A percentile compares a stretch with the other conserved stretches of the same genome.
Conservation (phyloP, 2,329 filamentous ascomycete genomes). For the Mollisiaceae sp. region DNA sequence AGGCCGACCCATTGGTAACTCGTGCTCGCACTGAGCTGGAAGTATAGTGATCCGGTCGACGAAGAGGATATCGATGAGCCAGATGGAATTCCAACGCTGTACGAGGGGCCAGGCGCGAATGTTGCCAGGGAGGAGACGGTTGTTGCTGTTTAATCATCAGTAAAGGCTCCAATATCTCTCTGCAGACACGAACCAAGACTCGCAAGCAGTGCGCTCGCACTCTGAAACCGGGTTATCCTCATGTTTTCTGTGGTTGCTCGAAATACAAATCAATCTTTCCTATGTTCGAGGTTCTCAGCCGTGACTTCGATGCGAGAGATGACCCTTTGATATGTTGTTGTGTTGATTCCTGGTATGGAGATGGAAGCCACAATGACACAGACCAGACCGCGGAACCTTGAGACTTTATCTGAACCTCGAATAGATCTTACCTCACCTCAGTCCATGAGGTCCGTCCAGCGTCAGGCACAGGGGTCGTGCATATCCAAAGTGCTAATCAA, state of each 20-base stretch:
- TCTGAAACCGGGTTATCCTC: conserved; percentile 1
- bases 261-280: neutral
- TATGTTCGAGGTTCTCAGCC: neutral
- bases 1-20: conserved; percentile 60
- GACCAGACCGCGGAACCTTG: neutral
- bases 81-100: conserved; percentile 35
- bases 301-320: neutral
- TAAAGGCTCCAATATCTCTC: neutral
- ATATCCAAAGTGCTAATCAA: neutral
- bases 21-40: conserved; percentile 60
- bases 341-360: neutral
- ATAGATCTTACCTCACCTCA: conserved; percentile 3
- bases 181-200: conserved; percentile 3
- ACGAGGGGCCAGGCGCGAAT: conserved; percentile 35
- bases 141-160: neutral
- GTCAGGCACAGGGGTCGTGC: conserved; percentile 7
- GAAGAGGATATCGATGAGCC: conserved; percentile 50
- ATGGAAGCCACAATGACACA: neutral
- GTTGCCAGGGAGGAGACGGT: conserved; percentile 26
- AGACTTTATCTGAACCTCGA: neutral
- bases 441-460: neutral
- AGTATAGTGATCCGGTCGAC: conserved; percentile 59
- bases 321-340: neutral
- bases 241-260: neutral
- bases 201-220: neutral